These are phyloP conservation scores for Murraya koenigii DNA, from an alignment of 345 rosid genomes.

Conservation along the genomic window DNA sequence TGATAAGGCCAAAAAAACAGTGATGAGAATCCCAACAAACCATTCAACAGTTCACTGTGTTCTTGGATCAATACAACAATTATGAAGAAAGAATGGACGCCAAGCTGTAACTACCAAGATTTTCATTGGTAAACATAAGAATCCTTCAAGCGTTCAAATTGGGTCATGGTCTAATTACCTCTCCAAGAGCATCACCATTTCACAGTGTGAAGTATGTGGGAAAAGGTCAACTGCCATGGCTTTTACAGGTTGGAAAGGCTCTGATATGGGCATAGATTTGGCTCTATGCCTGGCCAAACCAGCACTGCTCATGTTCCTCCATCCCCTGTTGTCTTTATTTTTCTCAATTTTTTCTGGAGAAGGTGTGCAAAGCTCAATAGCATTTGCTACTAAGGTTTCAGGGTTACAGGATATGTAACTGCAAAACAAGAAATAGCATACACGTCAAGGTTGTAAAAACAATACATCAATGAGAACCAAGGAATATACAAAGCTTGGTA, in stretches of 20 bases:
- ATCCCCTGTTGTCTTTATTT: slow-evolving; percentile 52
- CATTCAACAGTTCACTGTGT: background rate
- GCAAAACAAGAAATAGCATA: slow-evolving; percentile 9
- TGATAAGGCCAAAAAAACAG: background rate
- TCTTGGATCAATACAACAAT: background rate
- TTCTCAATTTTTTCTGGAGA: slow-evolving; percentile 61
- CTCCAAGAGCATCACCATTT: slow-evolving; percentile 93
- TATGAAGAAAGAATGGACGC: background rate
- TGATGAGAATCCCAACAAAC: background rate
- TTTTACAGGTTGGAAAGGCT: slow-evolving; percentile 84
- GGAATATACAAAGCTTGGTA: slow-evolving; percentile 2
- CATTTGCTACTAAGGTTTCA: slow-evolving; percentile 83
- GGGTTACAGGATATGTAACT: slow-evolving; percentile 98
- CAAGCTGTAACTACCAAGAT: background rate
- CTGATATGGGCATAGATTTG: slow-evolving; percentile 87
- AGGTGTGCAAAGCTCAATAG: slow-evolving; percentile 91
- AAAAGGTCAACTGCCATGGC: slow-evolving; percentile 98
- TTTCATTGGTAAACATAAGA: background rate
- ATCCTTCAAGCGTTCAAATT: background rate
- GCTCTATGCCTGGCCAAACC: slow-evolving; percentile 84
- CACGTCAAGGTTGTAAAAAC: background rate
- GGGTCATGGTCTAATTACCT: slow-evolving; percentile 32
- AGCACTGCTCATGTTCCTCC: slow-evolving; percentile 75
- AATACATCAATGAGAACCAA: background rate
- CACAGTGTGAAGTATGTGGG: slow-evolving; percentile 92